Conservation (phyloP, 2,329 filamentous ascomycete species). For the Xylariaceae sp. region DNA sequence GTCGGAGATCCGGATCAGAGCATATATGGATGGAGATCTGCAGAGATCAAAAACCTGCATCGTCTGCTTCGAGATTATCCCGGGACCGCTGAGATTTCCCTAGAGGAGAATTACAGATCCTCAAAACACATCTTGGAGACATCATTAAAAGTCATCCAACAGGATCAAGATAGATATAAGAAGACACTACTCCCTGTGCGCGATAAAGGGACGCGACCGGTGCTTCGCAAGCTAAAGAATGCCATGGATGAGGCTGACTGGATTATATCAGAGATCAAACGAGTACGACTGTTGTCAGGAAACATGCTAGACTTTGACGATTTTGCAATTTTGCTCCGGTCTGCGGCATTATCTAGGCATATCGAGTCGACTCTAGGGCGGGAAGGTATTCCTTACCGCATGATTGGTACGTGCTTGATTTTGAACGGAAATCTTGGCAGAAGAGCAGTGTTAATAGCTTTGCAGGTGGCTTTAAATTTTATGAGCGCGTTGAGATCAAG, state of each 20-base stretch:
- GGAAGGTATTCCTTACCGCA: conserved; percentile 78
- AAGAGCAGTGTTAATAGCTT: conserved; percentile 12
- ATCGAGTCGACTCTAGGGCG: conserved; percentile 79
- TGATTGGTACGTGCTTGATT: conserved; percentile 59
- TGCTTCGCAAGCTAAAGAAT: conserved; percentile 68
- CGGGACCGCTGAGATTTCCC: conserved; percentile 71
- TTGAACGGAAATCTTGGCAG: neutral
- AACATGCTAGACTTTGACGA: conserved; percentile 68
- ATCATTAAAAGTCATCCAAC: conserved; percentile 82
- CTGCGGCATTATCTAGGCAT: conserved; percentile 74
- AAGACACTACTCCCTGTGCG: conserved; percentile 80
- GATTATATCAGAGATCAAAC: conserved; percentile 79
- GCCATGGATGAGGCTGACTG: conserved; percentile 74
- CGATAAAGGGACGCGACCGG: conserved; percentile 70
- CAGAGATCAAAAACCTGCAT: conserved; percentile 82
- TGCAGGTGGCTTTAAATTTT: conserved; percentile 72
- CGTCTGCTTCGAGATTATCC: conserved; percentile 73
- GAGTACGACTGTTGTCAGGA: conserved; percentile 65
- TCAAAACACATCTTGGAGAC: conserved; percentile 76
- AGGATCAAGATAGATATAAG: conserved; percentile 73
- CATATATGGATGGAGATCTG: conserved; percentile 93
- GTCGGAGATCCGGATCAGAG: conserved; percentile 97
- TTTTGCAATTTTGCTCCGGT: conserved; percentile 81
- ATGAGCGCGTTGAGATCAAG: conserved; percentile 85
- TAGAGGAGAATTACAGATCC: conserved; percentile 94